Conservation (phyloP, 768 basidiomycete genomes). For the Rhodotorula sphaerocarpa region DNA sequence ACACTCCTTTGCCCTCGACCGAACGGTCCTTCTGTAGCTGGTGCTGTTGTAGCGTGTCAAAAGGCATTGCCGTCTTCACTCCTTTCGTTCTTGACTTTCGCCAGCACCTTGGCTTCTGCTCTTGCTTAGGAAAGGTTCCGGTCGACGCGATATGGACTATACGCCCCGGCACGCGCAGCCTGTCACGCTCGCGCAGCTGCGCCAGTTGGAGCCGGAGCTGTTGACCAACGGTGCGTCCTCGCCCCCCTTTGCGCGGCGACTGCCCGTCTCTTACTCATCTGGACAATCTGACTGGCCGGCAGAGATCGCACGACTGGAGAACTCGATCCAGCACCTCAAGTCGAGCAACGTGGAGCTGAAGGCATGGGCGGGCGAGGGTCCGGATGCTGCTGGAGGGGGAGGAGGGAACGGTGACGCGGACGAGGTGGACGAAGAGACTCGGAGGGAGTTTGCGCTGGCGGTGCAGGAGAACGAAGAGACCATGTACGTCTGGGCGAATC, state of each 20-base stretch:
- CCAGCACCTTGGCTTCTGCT: no score
- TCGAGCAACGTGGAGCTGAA: slow-evolving; percentile 24
- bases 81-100: no score
- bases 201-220: slow-evolving; percentile 22
- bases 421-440: slow-evolving; percentile 10
- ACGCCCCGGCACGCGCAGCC: slow-evolving; percentile 16
- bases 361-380: no score
- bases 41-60: no score
- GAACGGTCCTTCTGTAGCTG: no score
- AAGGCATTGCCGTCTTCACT: no score
- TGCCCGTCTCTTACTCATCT: not conserved
- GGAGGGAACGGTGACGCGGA: not conserved
- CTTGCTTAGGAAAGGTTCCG: no score
- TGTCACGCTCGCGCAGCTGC: slow-evolving; percentile 25
- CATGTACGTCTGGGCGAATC: slow-evolving; percentile 12
- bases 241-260: no score
- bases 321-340: slow-evolving; percentile 26
- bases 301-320: slow-evolving; percentile 29
- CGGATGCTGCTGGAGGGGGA: no score
- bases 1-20: no score
- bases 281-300: not conserved
- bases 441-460: slow-evolving; percentile 5
- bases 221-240: slow-evolving; percentile 13
- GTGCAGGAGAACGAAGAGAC: slow-evolving; percentile 29
- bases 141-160: no score